Evolutionary conservation across 2,329 filamentous ascomycete species (phyloP).

Genomic region (Sarocladium oryzae): DNA sequence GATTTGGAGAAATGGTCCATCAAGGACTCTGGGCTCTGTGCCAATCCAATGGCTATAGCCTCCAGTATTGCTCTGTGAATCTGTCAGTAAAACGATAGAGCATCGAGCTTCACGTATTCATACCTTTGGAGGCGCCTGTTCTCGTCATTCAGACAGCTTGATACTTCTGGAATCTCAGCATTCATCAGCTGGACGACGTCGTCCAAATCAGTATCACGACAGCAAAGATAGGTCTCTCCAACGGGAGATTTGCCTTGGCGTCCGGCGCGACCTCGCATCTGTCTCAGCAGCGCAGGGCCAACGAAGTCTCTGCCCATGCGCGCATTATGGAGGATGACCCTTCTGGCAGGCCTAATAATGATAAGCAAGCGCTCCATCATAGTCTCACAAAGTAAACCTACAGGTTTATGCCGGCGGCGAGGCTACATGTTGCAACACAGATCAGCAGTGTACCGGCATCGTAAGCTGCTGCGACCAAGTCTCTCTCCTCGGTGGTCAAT

Average conservation of each 20-base stretch:
- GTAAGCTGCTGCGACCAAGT: slow-evolving; percentile 64
- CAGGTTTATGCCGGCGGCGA: slow-evolving; percentile 79
- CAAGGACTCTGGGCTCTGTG: slow-evolving; percentile 57
- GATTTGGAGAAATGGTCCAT: slow-evolving; percentile 64
- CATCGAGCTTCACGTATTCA: background rate
- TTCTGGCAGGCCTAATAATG: slow-evolving; percentile 47
- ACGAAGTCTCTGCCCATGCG: slow-evolving; percentile 71
- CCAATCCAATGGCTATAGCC: slow-evolving; percentile 60
- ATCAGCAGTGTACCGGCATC: slow-evolving; percentile 62
- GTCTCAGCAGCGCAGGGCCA: slow-evolving; percentile 72
- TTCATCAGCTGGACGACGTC: slow-evolving; percentile 64
- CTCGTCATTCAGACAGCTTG: slow-evolving; percentile 62
- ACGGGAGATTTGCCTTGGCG: slow-evolving; percentile 72
- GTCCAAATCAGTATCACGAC: slow-evolving; percentile 60
- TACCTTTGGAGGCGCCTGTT: slow-evolving; percentile 62
- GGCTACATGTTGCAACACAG: slow-evolving; percentile 69
- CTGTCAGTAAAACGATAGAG: slow-evolving; percentile 6
- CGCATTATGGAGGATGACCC: slow-evolving; percentile 69
- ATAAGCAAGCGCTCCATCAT: background rate
- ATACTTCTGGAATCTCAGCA: slow-evolving; percentile 62
- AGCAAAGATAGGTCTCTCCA: slow-evolving; percentile 73
- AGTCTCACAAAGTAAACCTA: slow-evolving; percentile 17
- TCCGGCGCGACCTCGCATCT: slow-evolving; percentile 74
- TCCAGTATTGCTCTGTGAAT: slow-evolving; percentile 60
- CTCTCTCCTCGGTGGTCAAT: slow-evolving; percentile 68